Percentiles rank a stretch among this genome's conserved stretches.
phyloP scores from a whole-genome alignment of 1,284 basidiomycete genomes.

The Malassezia pachydermatis region DNA sequence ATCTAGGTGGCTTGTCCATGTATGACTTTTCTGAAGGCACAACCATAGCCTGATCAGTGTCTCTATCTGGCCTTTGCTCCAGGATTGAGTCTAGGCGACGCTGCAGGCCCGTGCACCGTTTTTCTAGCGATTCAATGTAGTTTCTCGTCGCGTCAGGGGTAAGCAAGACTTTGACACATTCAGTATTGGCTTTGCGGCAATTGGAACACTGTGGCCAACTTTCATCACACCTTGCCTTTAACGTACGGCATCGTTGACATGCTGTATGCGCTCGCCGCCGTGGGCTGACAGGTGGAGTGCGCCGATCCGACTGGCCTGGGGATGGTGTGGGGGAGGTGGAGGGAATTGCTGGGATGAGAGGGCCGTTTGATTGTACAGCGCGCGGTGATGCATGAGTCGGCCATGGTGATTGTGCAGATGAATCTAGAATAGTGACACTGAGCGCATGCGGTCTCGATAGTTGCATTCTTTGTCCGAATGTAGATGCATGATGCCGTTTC shows the following conservation, averaged over 20 bases:
- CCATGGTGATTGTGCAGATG: too few relatives aligned
- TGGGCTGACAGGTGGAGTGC: background rate
- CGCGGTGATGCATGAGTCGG: too few relatives aligned
- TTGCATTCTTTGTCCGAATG: too few relatives aligned
- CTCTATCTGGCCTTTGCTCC: too few relatives aligned
- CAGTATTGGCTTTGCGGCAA: slow-evolving; percentile 4
- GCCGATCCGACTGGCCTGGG: background rate
- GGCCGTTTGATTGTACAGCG: too few relatives aligned
- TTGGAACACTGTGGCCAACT: slow-evolving; percentile 11
- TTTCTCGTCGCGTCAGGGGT: background rate
- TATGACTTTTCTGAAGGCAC: too few relatives aligned
- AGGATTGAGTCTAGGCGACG: background rate
- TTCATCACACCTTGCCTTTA: slow-evolving; percentile 13
- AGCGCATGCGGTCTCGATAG: too few relatives aligned
- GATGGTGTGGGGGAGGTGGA: background rate
- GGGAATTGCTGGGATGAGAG: too few relatives aligned
- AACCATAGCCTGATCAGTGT: too few relatives aligned
- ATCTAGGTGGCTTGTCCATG: too few relatives aligned
- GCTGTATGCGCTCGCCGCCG: slow-evolving; percentile 2
- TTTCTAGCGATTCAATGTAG: slow-evolving; percentile 12
- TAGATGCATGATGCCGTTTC: too few relatives aligned
- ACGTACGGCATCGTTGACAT: slow-evolving; percentile 8
- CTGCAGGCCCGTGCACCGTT: slow-evolving; percentile 8
- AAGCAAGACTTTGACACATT: slow-evolving; percentile 2
- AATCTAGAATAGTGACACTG: too few relatives aligned